phyloP scores from a whole-genome alignment of 2,329 filamentous ascomycete species.

The Drechslerella dactyloides region DNA sequence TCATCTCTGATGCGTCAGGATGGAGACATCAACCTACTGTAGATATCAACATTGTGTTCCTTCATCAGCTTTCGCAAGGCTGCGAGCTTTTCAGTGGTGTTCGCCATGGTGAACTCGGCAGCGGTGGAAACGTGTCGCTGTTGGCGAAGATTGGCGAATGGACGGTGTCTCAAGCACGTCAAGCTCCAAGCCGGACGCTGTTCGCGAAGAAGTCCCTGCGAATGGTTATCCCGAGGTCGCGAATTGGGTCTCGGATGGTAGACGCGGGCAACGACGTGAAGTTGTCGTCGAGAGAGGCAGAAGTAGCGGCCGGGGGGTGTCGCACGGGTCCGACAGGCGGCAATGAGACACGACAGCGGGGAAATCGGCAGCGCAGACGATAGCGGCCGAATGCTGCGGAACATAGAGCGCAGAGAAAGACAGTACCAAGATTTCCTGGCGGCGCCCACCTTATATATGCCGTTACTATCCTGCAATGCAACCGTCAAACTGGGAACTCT shows the following conservation, averaged over 20 bases:
- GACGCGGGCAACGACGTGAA: background rate
- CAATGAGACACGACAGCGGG: background rate
- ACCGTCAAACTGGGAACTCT: background rate
- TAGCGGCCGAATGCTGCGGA: background rate
- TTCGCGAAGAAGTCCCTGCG: background rate
- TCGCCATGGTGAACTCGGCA: conserved; percentile 60
- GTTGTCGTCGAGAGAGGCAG: background rate
- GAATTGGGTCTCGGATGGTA: background rate
- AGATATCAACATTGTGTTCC: conserved; percentile 84
- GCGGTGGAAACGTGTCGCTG: conserved; percentile 13
- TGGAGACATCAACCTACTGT: conserved; percentile 68
- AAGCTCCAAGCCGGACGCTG: background rate
- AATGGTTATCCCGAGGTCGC: too few species aligned
- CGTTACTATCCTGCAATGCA: background rate
- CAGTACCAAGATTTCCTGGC: background rate
- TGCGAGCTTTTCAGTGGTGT: conserved; percentile 77
- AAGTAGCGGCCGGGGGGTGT: background rate
- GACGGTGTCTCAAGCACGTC: background rate
- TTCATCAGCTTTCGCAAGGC: conserved; percentile 85
- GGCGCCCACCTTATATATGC: background rate
- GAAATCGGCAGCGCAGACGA: background rate
- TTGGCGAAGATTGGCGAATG: background rate
- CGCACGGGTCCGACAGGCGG: background rate
- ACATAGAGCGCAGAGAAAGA: background rate
- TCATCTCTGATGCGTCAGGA: conserved; percentile 28